A percentile compares a stretch with the other conserved stretches of the same genome.
These are phyloP conservation scores for Sclerotinia minor DNA, from an alignment of 2,329 filamentous ascomycete species.

Conservation along the genomic window DNA sequence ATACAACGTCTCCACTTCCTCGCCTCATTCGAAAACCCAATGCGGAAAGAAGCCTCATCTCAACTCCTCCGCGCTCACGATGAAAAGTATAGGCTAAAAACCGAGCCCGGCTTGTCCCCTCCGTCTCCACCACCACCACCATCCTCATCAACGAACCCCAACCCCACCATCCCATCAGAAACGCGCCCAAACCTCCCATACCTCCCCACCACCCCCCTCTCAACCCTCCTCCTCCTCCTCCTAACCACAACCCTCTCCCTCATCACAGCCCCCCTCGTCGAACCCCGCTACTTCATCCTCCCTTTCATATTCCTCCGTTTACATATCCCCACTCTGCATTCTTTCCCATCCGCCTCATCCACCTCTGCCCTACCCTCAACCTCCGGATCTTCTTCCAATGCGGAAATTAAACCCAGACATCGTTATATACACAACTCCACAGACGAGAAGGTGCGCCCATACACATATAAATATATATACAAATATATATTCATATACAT, in stretches of 20 bases:
- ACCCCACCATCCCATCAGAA: no score
- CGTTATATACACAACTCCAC: no score
- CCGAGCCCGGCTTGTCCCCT: no score
- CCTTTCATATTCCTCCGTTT: constrained; percentile 93
- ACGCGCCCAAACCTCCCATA: neutral
- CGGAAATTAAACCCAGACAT: neutral
- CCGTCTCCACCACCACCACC: neutral
- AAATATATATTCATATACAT: constrained; percentile 42
- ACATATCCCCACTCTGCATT: constrained; percentile 63
- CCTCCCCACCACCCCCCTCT: constrained; percentile 44
- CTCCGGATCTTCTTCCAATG: constrained; percentile 23
- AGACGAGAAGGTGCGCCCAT: neutral
- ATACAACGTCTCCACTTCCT: neutral
- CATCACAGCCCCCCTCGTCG: constrained; percentile 85
- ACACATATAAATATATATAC: no score
- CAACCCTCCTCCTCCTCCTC: constrained; percentile 59
- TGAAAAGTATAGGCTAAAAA: no score
- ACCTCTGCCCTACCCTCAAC: no score
- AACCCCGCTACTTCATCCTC: constrained; percentile 93
- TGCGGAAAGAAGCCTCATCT: neutral
- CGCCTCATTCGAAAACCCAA: neutral
- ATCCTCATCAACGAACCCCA: neutral
- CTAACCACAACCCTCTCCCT: constrained; percentile 74
- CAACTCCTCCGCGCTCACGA: neutral
- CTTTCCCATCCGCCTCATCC: constrained; percentile 39